Evolutionary conservation across 2,329 filamentous ascomycete genomes (phyloP), one percentile per base, ranked within the genome.

Genomic region (Stemphylium lycopersici): DNA sequence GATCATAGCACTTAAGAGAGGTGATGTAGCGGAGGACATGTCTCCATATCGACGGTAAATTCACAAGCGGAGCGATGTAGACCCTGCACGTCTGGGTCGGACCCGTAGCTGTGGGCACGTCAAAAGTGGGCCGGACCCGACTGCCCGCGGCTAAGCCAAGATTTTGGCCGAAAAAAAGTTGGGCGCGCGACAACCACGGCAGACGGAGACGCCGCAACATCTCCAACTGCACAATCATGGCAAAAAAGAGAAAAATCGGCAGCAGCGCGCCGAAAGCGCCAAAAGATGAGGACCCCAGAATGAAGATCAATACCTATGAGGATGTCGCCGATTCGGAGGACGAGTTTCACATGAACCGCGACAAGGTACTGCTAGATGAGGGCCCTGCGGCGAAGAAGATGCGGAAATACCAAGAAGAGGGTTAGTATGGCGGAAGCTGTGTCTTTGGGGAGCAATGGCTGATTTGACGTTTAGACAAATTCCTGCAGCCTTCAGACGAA

Each of bases 301-400:
- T 92, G 59, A 68, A 72, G 16, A 78, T 83, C 51, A 76, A 71
- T 52, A 87, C 85, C 2, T 93, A 84, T 75, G 87, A 93, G 75
- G 91, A 96, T 76, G 88, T 99, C 65, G 91, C 93, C 62, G 89
- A 97, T 73, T 96, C 92, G 1, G 91, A 96, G 74, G 95, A 99
- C 75, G 91, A 96, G 72, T 96, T 96, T 74, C 91, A 93, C 68
- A 81, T 93, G 55, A 89, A 93, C 61, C 86, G 90, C 61, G 95
- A 99, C 76, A 89, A 90, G 70, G 87, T 99, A 59, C 77, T 93
- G 68, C 83, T 99, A 33, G 91, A 96, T 26, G 91, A 96, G 63
- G 89, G 83, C 31, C 90, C 89, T 12, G 84, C 86, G 34, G 87
- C 87, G 26, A 97, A 97, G 79, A 87, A 90, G 61, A 83, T 87